Evolutionary conservation across 208 protist genomes (phyloP), one percentile per base, ranked within the genome.

Genomic region (Trypanosoma grayi): DNA sequence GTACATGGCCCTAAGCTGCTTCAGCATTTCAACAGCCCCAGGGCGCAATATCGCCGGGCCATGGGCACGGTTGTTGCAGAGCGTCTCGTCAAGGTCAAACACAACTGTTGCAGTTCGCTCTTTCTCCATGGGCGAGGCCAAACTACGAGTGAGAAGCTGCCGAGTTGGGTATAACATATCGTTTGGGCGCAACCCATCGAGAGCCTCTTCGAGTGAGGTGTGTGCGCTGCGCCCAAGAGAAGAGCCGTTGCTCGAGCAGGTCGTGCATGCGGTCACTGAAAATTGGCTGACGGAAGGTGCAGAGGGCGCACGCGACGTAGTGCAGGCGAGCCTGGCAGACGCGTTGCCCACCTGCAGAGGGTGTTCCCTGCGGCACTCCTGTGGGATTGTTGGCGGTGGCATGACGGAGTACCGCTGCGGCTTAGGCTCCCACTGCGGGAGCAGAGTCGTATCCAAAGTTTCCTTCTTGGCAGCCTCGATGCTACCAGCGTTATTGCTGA

Each of bases 21-120:
- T 53, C 39, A 95, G 75, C 25, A 93, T 66, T 39, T 73, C 65
- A 24, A 82, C 57, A 25, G 85, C 83, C 8, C 83, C 83, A 16
- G 89, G 89, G 16, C 89, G 74, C 53, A 95, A 66, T 56, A 88
- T 56, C 4, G 85, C 70, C 1, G 81, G 69, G 9, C 75, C 77
- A 34, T 76, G 33, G 40, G 60, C 60, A 61, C 87, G 84, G 59
- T 96, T 96, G 66, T 91, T 92, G 60, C 83, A 91, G 37, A 96
- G 73, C 25, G 90, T 96, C 63, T 96, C 90, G 58, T 96, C 90
- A 11, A 96, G 68, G 71, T 96, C 90, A 59, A 96, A 93, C 36
- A 96, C 90, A 44, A 96, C 76, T 31, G 88, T 94, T 25, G 87
- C 70, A 20, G 84, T 92, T 43, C 76, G 70, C 10, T 81, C 78